phyloP scores from a whole-genome alignment of 2,329 filamentous ascomycete species.

The Alternaria hordeiaustralica region DNA sequence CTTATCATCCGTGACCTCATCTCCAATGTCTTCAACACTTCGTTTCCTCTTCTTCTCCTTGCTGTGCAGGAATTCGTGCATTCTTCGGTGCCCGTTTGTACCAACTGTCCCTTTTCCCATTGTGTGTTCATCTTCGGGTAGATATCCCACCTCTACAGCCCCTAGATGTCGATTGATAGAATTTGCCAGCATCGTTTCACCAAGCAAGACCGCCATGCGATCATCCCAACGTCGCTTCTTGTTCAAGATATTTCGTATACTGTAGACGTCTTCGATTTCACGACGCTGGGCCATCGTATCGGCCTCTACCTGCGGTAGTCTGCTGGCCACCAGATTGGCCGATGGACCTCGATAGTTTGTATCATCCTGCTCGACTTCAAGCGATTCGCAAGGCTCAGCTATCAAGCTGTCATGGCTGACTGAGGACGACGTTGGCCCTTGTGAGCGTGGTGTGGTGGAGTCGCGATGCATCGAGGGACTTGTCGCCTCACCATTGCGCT shows the following conservation, averaged over 20 bases:
- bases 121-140: neutral
- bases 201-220: neutral
- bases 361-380: neutral
- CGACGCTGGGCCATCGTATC: neutral
- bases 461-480: neutral
- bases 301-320: neutral
- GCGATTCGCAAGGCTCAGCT: neutral
- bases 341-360: neutral
- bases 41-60: neutral
- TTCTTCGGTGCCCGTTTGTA: neutral
- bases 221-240: neutral
- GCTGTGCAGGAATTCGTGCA: neutral
- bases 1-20: neutral
- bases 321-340: neutral
- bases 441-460: neutral
- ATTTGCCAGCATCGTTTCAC: neutral
- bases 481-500: neutral
- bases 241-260: neutral
- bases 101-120: neutral
- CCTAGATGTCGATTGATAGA: neutral
- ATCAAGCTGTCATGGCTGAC: neutral
- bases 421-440: neutral
- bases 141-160: neutral
- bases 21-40: neutral
- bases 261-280: accelerated